Conservation (phyloP, 495 filamentous ascomycete species). For the Letharia columbiana region DNA sequence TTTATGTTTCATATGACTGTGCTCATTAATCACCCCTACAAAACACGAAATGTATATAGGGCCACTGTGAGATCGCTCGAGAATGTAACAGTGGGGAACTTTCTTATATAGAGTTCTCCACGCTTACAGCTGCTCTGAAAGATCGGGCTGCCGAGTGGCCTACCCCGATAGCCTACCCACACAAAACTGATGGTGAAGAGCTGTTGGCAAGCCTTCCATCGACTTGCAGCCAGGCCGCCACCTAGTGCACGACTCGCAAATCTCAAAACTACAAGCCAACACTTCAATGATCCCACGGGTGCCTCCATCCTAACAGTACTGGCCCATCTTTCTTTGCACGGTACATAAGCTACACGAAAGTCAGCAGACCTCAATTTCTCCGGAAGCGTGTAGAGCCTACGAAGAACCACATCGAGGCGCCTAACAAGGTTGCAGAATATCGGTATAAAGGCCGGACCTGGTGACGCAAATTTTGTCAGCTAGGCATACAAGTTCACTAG, state of each 20-base stretch:
- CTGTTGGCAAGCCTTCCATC: background rate
- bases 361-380: constrained; percentile 22
- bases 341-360: constrained; percentile 69
- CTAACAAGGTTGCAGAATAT: constrained; percentile 73
- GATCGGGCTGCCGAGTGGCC: background rate
- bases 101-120: background rate
- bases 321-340: constrained; percentile 88
- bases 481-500: background rate
- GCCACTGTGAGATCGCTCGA: background rate
- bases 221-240: background rate
- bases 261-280: constrained; percentile 27
- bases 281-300: constrained; percentile 94
- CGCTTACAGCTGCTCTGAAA: background rate
- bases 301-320: constrained; percentile 85
- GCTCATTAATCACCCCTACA: background rate
- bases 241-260: background rate
- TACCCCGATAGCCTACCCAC: background rate
- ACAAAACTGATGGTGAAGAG: background rate
- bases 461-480: background rate
- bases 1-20: background rate
- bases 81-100: background rate
- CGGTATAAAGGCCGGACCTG: constrained; percentile 64
- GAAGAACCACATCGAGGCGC: constrained; percentile 99
- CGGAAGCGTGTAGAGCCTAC: constrained; percentile 43
- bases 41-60: background rate